Evolutionary conservation across 2,329 filamentous ascomycete species (phyloP).

Genomic region (Verticillium isaacii): DNA sequence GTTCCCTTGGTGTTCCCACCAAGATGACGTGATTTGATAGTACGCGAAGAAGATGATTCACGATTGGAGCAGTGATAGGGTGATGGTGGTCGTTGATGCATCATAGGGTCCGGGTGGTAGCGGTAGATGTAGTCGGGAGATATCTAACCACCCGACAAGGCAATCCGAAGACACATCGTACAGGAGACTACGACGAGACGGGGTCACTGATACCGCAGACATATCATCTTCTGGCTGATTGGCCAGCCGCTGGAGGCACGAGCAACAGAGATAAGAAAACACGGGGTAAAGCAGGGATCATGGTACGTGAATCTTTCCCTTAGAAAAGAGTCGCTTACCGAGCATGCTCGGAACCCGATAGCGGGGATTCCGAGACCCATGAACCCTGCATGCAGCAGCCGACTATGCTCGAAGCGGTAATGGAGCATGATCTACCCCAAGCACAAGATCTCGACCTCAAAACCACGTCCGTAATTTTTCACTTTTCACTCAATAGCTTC

Average conservation of each 20-base stretch:
- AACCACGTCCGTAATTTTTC: background rate
- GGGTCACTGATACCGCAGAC: background rate
- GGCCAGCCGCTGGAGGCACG: background rate
- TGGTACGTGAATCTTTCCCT: background rate
- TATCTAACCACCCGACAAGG: background rate
- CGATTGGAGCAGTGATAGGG: background rate
- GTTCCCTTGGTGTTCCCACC: background rate
- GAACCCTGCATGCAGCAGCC: background rate
- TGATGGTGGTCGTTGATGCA: background rate
- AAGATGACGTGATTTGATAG: background rate
- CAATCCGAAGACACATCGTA: background rate
- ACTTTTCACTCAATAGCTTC: background rate
- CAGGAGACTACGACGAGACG: background rate
- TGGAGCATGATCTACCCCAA: background rate
- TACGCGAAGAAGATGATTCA: background rate
- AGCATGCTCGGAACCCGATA: background rate
- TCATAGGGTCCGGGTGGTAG: background rate
- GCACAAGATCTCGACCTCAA: background rate
- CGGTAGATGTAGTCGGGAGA: slow-evolving; percentile 3
- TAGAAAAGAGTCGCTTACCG: background rate
- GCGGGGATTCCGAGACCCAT: background rate
- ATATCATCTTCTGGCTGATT: background rate
- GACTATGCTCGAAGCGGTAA: background rate
- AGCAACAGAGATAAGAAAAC: background rate
- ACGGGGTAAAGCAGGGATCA: background rate